Evolutionary conservation across 2,329 filamentous ascomycete genomes (phyloP), one percentile per base, ranked within the genome.

Genomic region (Paecilomyces sp.): DNA sequence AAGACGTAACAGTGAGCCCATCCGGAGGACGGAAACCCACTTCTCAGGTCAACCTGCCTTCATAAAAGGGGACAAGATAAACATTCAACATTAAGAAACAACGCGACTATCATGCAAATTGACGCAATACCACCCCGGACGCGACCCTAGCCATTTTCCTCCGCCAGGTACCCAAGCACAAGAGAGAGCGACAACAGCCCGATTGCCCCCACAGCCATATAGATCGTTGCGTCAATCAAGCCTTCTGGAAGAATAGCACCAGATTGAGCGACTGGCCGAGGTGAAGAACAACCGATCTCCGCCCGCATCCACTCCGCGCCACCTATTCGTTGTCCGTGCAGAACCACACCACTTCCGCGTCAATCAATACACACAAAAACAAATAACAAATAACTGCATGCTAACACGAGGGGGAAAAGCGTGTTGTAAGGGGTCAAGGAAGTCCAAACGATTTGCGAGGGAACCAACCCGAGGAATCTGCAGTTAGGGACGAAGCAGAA

Each of bases 61-160:
- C 58, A 60, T 25, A 57, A 36, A 53, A 30, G 11, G 31, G 31
- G 31, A 12, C 31, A 24, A 53, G 51, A 53, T 53, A 64, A 60
- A 58, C 60, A 57, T 33, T 54, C 58, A 58, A 58, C 62, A 64
- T 59, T 33, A 33, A 55, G 63, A 47, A 56, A 59, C 58, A 56
- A 61, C 22, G 55, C 41, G 57, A 61, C 54, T 53, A 65, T 60
- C 65, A 68, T 65, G 63, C 64, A 65, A 62, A 69, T 73, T 67
- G 74, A 76, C 74, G 71, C 68, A 74, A 70, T 63, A 77, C 75
- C 75, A 74, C 75, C 75, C 75, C 75, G 73, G 75, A 76, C 74
- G 75, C 75, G 74, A 76, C 75, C 75, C 75, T 77, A 76, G 64
- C 71, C 74, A 77, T 67, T 68, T 65, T 77, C 75, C 75, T 65